Percentiles rank a stretch among this genome's conserved stretches.
phyloP scores from a whole-genome alignment of 768 basidiomycete genomes.

The Antrodiella citrinella region DNA sequence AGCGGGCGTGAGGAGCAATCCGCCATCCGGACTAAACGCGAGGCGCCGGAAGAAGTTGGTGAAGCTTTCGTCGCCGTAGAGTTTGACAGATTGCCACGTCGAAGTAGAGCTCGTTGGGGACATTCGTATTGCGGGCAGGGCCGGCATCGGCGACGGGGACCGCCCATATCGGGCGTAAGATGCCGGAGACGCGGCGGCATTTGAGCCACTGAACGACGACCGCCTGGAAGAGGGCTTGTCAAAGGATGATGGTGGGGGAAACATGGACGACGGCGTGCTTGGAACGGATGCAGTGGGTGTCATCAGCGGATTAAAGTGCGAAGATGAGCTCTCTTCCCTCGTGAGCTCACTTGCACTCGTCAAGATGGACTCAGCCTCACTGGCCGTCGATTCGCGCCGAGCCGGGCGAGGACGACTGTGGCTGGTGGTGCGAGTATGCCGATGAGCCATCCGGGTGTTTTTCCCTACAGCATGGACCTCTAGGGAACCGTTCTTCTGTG shows the following conservation, averaged over 20 bases:
- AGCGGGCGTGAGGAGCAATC: constrained; percentile 87
- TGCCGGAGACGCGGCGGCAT: constrained; percentile 66
- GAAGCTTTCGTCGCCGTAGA: constrained; percentile 93
- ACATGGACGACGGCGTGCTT: constrained; percentile 52
- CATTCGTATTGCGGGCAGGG: constrained; percentile 86
- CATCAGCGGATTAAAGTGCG: constrained; percentile 30
- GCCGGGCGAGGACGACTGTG: constrained; percentile 49
- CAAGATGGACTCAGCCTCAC: constrained; percentile 63
- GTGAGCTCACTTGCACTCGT: constrained; percentile 42
- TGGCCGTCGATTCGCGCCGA: constrained; percentile 65
- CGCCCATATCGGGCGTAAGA: constrained; percentile 60
- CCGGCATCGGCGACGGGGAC: constrained; percentile 85
- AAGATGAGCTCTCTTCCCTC: constrained; percentile 38
- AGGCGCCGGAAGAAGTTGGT: constrained; percentile 94
- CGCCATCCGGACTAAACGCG: constrained; percentile 93
- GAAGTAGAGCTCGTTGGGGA: constrained; percentile 40
- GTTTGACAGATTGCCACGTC: constrained; percentile 59
- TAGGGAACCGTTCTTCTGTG: constrained; percentile 69
- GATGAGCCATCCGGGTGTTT: constrained; percentile 69
- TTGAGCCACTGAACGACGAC: constrained; percentile 70
- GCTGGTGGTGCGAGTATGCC: constrained; percentile 54
- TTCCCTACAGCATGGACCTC: constrained; percentile 89
- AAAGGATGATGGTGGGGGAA: constrained; percentile 58
- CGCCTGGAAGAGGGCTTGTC: constrained; percentile 57
- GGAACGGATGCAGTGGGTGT: constrained; percentile 65